A percentile compares a stretch with the other conserved stretches of the same genome.
Evolutionary conservation across 2,329 filamentous ascomycete species (phyloP).

Genomic region (Corynespora cassiicola): DNA sequence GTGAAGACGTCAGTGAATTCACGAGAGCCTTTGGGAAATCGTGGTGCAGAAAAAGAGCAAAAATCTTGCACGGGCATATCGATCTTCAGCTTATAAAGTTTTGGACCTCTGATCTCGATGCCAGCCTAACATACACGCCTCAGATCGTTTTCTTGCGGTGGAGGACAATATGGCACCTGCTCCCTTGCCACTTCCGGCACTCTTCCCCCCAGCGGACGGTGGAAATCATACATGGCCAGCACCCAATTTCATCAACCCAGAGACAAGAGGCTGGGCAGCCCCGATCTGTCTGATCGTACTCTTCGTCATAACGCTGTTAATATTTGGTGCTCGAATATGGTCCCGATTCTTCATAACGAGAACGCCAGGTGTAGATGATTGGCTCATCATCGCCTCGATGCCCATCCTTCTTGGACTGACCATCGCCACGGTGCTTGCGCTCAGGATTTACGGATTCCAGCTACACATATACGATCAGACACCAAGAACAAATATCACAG

Average conservation of each 20-base stretch:
- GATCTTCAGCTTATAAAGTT: too few relatives aligned
- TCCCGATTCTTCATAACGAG: constrained; percentile 15
- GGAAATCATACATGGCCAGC: constrained; percentile 13
- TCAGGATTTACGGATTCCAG: constrained; percentile 16
- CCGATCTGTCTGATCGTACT: constrained; percentile 14
- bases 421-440: constrained; percentile 13
- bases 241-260: constrained; percentile 14
- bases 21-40: too few relatives aligned
- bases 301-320: constrained; percentile 11
- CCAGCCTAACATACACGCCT: too few relatives aligned
- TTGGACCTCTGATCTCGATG: too few relatives aligned
- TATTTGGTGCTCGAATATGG: constrained; percentile 20
- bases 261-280: constrained; percentile 11
- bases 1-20: too few relatives aligned
- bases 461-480: constrained; percentile 18
- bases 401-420: constrained; percentile 13
- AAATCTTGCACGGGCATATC: too few relatives aligned
- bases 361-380: constrained; percentile 21
- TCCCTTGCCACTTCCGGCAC: constrained; percentile 7
- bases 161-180: constrained; percentile 11
- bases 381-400: constrained; percentile 20
- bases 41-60: too few relatives aligned
- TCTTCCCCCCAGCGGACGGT: constrained; percentile 14
- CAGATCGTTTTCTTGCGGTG: too few relatives aligned
- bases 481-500: constrained; percentile 15